phyloP scores from a whole-genome alignment of 1,284 basidiomycete genomes.

The Boletellus dicymbophilus region DNA sequence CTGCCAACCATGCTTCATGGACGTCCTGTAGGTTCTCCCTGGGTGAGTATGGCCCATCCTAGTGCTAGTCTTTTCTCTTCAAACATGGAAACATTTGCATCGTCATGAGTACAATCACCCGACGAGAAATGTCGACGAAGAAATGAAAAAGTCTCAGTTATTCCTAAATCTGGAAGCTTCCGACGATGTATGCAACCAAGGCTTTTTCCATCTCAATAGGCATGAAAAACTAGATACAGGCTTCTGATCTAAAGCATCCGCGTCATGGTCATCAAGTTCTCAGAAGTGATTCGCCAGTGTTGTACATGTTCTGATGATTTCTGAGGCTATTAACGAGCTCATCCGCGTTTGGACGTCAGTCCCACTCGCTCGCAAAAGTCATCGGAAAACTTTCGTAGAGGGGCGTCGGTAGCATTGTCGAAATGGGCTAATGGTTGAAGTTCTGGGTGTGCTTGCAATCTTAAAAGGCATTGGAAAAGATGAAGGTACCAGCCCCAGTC shows the following conservation, averaged over 20 bases:
- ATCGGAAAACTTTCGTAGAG: slow-evolving; percentile 97
- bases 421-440: slow-evolving; percentile 76
- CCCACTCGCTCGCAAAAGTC: slow-evolving; percentile 94
- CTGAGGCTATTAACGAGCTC: slow-evolving; percentile 96
- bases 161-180: too few species aligned
- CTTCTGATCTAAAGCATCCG: slow-evolving; percentile 98
- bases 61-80: background rate
- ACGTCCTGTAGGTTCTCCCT: slow-evolving; percentile 89
- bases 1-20: slow-evolving; percentile 99
- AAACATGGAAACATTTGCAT: slow-evolving; percentile 61
- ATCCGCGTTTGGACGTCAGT: slow-evolving; percentile 95
- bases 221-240: too few species aligned
- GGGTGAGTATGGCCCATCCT: slow-evolving; percentile 46
- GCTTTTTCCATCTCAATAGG: too few species aligned
- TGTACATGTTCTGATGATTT: slow-evolving; percentile 97
- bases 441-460: slow-evolving; percentile 74
- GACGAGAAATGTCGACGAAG: slow-evolving; percentile 98
- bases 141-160: too few species aligned
- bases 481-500: slow-evolving; percentile 39
- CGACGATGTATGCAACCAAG: too few species aligned
- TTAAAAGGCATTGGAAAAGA: slow-evolving; percentile 41
- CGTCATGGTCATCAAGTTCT: slow-evolving; percentile 95
- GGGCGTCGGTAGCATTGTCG: slow-evolving; percentile 65
- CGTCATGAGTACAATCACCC: slow-evolving; percentile 92
- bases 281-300: slow-evolving; percentile 98